Conservation (phyloP, 345 rosid species). For the Clausena lansium region DNA sequence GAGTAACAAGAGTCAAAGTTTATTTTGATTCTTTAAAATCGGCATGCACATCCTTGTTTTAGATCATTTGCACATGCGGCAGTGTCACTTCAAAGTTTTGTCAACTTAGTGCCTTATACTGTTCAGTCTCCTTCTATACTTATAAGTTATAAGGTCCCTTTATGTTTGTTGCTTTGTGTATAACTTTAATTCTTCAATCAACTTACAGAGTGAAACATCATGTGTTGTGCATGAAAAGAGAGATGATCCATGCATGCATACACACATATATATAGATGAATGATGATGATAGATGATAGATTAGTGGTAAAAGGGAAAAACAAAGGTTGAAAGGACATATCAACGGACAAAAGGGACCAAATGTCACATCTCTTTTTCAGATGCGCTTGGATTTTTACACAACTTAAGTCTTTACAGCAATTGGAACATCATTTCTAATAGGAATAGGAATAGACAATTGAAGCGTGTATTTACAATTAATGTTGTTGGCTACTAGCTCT, state of each 20-base stretch:
- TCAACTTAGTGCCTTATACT: not conserved
- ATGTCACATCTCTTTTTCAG: constrained; percentile 17
- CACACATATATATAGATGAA: too few species aligned
- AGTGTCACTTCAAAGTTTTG: not conserved
- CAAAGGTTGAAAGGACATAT: constrained; percentile 23
- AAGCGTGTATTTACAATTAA: not conserved
- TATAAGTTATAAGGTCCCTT: not conserved
- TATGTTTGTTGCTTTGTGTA: not conserved
- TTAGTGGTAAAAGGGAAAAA: not conserved
- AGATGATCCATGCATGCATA: not conserved
- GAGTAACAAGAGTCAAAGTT: too few species aligned
- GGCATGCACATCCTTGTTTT: too few species aligned
- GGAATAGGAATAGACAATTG: not conserved
- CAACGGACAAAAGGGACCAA: constrained; percentile 17
- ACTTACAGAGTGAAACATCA: too few species aligned
- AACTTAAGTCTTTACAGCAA: not conserved
- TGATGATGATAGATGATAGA: not conserved
- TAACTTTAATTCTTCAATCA: not conserved
- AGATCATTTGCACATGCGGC: too few species aligned
- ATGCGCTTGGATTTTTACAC: constrained; percentile 12
- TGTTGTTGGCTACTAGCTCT: not conserved
- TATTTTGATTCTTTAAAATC: too few species aligned
- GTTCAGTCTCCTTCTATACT: not conserved
- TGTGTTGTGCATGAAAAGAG: not conserved
- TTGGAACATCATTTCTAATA: not conserved